These are phyloP conservation scores for Apocynum venetum DNA, from an alignment of 257 asterid genomes.

Conservation along the genomic window DNA sequence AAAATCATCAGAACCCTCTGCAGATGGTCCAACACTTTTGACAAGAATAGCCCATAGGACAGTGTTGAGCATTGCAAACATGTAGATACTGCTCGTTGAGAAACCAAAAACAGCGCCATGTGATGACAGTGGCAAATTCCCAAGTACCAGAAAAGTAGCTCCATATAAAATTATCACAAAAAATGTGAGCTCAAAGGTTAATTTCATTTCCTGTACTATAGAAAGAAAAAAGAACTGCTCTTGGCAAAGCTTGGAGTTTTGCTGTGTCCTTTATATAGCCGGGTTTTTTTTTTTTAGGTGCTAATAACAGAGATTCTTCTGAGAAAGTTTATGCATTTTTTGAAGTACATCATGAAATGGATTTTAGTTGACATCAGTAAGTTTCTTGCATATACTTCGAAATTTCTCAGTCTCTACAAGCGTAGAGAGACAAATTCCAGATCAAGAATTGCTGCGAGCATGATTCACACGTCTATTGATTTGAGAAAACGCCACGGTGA, in stretches of 20 bases:
- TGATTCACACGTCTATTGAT: not conserved
- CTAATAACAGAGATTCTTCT: not conserved
- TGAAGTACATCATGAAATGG: not conserved
- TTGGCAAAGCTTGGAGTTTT: not conserved
- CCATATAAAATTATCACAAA: constrained; percentile 8
- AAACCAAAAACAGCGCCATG: constrained; percentile 13
- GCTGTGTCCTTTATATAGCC: constrained; percentile 3
- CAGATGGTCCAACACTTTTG: constrained; percentile 9
- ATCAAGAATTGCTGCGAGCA: not conserved
- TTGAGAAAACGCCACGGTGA: not conserved
- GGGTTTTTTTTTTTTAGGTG: not conserved
- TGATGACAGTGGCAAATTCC: constrained; percentile 11
- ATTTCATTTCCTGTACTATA: constrained; percentile 16
- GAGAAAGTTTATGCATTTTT: constrained; percentile 2
- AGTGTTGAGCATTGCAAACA: constrained; percentile 18
- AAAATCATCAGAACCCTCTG: constrained; percentile 11
- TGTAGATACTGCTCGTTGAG: constrained; percentile 3
- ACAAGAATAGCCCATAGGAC: constrained; percentile 15
- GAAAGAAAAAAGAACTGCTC: too few relatives aligned
- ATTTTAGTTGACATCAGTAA: constrained; percentile 1
- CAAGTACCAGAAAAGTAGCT: constrained; percentile 1
- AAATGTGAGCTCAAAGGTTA: constrained; percentile 18
- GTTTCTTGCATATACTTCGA: not conserved
- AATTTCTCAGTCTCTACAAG: not conserved
- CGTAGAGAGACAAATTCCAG: not conserved